Percentiles rank a stretch among this genome's conserved stretches.
Evolutionary conservation across 2,329 filamentous ascomycete species (phyloP).

Genomic region (Diaporthe eres): DNA sequence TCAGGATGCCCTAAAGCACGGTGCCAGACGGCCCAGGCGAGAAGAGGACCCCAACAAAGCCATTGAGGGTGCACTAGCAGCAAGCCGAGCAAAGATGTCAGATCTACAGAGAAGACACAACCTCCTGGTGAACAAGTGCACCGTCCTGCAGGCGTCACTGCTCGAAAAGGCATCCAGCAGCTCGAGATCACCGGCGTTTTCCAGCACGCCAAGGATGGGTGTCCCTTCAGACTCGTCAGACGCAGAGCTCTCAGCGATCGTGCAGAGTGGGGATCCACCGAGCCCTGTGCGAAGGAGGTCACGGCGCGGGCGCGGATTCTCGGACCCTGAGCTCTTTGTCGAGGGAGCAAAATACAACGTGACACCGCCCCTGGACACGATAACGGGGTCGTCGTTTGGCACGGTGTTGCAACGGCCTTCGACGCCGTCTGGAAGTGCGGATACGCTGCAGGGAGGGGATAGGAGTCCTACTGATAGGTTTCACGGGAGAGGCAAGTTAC

Average conservation of each 20-base stretch:
- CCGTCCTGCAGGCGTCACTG: constrained; percentile 64
- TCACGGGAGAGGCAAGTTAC: constrained; percentile 61
- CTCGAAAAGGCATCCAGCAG: constrained; percentile 61
- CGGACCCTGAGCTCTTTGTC: constrained; percentile 57
- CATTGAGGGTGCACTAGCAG: constrained; percentile 62
- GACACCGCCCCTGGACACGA: constrained; percentile 56
- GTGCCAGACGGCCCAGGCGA: constrained; percentile 38
- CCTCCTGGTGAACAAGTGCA: constrained; percentile 66
- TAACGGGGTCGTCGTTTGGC: constrained; percentile 45
- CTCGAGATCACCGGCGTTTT: constrained; percentile 30
- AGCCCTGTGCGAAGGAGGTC: constrained; percentile 56
- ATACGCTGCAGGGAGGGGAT: constrained; percentile 44
- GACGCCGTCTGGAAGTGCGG: constrained; percentile 52
- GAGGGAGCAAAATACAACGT: constrained; percentile 59
- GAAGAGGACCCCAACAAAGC: constrained; percentile 52
- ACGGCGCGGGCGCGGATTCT: constrained; percentile 56
- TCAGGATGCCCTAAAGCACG: constrained; percentile 52
- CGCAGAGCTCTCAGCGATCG: constrained; percentile 53
- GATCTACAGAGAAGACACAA: constrained; percentile 68
- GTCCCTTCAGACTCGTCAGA: constrained; percentile 49
- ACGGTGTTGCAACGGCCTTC: constrained; percentile 52
- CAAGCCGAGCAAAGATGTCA: constrained; percentile 66
- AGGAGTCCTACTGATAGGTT: constrained; percentile 56
- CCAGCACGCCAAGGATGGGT: constrained; percentile 36
- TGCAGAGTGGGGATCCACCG: constrained; percentile 46